Conservation (phyloP, 1,284 basidiomycete genomes). For the Cryptococcus neoformans region DNA sequence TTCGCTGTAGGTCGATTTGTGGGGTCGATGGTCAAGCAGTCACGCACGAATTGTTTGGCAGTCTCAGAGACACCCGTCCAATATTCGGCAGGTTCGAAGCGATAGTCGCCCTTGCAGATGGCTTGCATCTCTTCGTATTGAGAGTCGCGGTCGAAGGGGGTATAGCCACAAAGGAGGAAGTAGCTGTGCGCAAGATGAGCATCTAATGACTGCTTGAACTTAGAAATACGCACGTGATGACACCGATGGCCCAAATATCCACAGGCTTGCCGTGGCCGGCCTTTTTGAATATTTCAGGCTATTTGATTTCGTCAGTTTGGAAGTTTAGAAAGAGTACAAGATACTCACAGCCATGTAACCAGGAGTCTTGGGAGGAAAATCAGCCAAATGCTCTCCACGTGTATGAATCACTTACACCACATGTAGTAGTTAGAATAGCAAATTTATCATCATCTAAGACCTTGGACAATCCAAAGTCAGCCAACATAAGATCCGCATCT, state of each 20-base stretch:
- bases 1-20: constrained; percentile 69
- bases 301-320: background rate
- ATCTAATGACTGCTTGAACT: background rate
- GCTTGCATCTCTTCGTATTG: constrained; percentile 89
- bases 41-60: constrained; percentile 74
- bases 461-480: constrained; percentile 81
- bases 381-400: background rate
- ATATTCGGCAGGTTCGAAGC: constrained; percentile 85
- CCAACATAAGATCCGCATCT: constrained; percentile 92
- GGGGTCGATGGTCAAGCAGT: constrained; percentile 82
- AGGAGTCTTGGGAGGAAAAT: constrained; percentile 17
- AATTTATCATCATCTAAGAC: constrained; percentile 90
- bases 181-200: constrained; percentile 51
- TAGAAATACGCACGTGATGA: constrained; percentile 60
- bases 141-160: constrained; percentile 86
- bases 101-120: constrained; percentile 86
- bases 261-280: constrained; percentile 94
- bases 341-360: constrained; percentile 73
- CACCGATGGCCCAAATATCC: constrained; percentile 96
- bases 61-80: constrained; percentile 79
- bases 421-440: constrained; percentile 86
- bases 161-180: constrained; percentile 92
- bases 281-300: constrained; percentile 95
- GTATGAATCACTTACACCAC: constrained; percentile 56
- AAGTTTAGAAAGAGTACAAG: background rate